Conservation (phyloP, 108 stramenopile species). For the Cylindrotheca closterium region DNA sequence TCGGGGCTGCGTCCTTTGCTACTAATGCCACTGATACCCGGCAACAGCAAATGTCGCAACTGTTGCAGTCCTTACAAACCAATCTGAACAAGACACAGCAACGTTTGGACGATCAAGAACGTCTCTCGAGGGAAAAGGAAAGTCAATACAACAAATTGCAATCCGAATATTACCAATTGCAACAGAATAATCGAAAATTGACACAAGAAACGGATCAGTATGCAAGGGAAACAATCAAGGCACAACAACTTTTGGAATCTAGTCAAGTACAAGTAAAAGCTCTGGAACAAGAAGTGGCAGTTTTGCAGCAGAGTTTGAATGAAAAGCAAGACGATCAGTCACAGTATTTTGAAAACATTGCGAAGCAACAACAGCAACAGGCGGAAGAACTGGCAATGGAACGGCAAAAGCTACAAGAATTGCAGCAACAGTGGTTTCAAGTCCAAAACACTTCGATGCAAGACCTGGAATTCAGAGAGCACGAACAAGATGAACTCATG, state of each 20-base stretch:
- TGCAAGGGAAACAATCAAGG: not conserved
- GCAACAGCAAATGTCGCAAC: slow-evolving; percentile 20
- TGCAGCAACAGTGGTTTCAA: slow-evolving; percentile 33
- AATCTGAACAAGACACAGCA: slow-evolving; percentile 28
- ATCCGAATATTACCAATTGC: slow-evolving; percentile 8
- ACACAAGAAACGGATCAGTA: slow-evolving; percentile 8
- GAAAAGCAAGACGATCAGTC: slow-evolving; percentile 11
- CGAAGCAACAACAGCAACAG: slow-evolving; percentile 24
- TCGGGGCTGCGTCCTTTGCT: not conserved
- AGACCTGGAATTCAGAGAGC: slow-evolving; percentile 18
- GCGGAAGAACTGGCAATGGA: slow-evolving; percentile 17
- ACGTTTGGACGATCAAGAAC: slow-evolving; percentile 36
- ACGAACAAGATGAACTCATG: slow-evolving; percentile 24
- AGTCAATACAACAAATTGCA: slow-evolving; percentile 3
- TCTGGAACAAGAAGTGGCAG: slow-evolving; percentile 13
- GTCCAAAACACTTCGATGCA: slow-evolving; percentile 32
- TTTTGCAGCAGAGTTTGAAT: slow-evolving; percentile 13
- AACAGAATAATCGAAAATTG: slow-evolving; percentile 11
- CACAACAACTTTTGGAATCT: slow-evolving; percentile 22
- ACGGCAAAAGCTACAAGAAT: slow-evolving; percentile 23
- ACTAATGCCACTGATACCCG: slow-evolving; percentile 10
- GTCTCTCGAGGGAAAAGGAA: slow-evolving; percentile 16
- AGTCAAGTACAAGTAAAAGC: slow-evolving; percentile 16
- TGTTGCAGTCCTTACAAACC: slow-evolving; percentile 23
- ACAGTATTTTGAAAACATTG: slow-evolving; percentile 15